Conservation (phyloP, 495 filamentous ascomycete species). For the Aspergillus ostianus region DNA sequence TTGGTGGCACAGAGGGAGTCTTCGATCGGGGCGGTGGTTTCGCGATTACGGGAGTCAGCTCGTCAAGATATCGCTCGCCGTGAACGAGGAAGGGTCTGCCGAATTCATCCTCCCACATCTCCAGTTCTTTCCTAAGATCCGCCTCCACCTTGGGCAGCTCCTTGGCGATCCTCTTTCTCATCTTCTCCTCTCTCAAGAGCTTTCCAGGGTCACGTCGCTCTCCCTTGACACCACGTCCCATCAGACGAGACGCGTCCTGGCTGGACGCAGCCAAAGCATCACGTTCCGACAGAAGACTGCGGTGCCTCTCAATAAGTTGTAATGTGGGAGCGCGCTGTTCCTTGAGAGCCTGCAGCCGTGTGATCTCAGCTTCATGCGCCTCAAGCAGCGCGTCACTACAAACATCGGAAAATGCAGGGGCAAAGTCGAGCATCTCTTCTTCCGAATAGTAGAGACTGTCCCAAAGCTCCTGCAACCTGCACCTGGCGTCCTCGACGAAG, state of each 20-base stretch:
- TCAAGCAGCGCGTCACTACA: slow-evolving; percentile 84
- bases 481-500: slow-evolving; percentile 91
- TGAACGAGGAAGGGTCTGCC: slow-evolving; percentile 90
- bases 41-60: slow-evolving; percentile 61
- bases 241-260: slow-evolving; percentile 89
- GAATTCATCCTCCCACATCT: slow-evolving; percentile 91
- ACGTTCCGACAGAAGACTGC: slow-evolving; percentile 78
- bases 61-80: slow-evolving; percentile 83
- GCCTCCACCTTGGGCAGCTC: slow-evolving; percentile 88
- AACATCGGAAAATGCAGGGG: slow-evolving; percentile 82
- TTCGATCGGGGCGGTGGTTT: slow-evolving; percentile 72
- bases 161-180: slow-evolving; percentile 93
- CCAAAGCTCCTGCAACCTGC: slow-evolving; percentile 90
- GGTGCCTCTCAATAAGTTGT: slow-evolving; percentile 79
- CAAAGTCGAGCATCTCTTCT: slow-evolving; percentile 97
- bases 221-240: slow-evolving; percentile 83
- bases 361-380: slow-evolving; percentile 86
- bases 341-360: slow-evolving; percentile 73
- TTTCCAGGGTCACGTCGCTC: slow-evolving; percentile 91
- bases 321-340: slow-evolving; percentile 86
- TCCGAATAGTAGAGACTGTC: slow-evolving; percentile 91
- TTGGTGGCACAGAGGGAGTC: slow-evolving; percentile 66
- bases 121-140: slow-evolving; percentile 76
- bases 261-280: slow-evolving; percentile 83
- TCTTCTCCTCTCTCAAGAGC: slow-evolving; percentile 95